Evolutionary conservation across 345 rosid genomes (phyloP), one percentile per base, ranked within the genome.

Genomic region (Hibiscus tridactylites): DNA sequence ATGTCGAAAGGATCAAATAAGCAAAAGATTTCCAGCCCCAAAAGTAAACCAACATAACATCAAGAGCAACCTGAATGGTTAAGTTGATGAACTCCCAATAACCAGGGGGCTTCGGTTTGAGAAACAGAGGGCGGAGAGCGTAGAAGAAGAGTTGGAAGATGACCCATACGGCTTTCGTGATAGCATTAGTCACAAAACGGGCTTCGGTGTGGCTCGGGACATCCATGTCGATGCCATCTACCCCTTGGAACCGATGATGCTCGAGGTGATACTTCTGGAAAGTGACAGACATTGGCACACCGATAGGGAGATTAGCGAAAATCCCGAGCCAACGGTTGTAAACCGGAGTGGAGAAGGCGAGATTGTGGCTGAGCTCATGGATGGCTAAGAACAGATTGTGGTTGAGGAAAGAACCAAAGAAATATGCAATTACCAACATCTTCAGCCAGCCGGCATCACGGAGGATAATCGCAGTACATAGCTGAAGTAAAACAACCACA

Each of bases 221-320:
- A 54, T 91, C 94, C 98, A 90, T 89, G 66, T 93, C 96, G 5
- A 90, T 70, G 49, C 90, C 94, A 33, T 93, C 94, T 44, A 89
- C 92, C 54, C 98, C 96, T 84, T 91, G 98, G 79, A 86, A 93
- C 50, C 94, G 86, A 42, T 91, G 98, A 74, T 93, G 96, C 79
- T 93, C 96, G 6, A 88, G 96, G 82, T 91, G 97, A 75, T 91
- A 93, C 79, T 91, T 93, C 72, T 91, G 97, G 85, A 90, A 93
- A 12, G 96, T 90, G 16, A 93, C 83, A 0, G 97, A 87, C 94
- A 93, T 93, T 17, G 98, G 96, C 35, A 91, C 94, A 12, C 97
- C 97, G 6, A 93, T 81, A 33, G 97, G 98, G 69, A 91, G 90
- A 70, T 91, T 90, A 2, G 96, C 96, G 15, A 93, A 86, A 66